Evolutionary conservation across 192 early-diverging fungal genomes (phyloP), one percentile per base, ranked within the genome.

Genomic region (Kappamyces sp.): DNA sequence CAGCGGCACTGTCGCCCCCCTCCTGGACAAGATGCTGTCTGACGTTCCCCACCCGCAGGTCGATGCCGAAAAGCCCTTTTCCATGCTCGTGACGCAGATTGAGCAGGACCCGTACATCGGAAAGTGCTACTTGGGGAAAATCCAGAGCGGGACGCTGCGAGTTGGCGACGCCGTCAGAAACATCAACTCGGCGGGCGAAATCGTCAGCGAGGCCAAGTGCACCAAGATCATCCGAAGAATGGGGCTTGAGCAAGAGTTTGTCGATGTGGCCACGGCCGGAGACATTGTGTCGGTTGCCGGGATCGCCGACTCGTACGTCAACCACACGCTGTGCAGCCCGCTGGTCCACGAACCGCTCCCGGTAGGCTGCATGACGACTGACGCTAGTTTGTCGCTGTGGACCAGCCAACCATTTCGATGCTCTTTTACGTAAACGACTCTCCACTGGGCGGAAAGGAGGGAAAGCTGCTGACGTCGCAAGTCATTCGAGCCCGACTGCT

Each of bases 341-440:
- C 69, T 69, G 36, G 76, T 84, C 11, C 63, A 57, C 1, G 68
- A 85, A 43, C 80, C 87, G 39, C 71, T 91, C 14, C 84, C 82
- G 33, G 62, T 67, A 1, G 14, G 54, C 9, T 54, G 32, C 11
- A 12, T 61, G 31, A 8, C n/a, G 5, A 15, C 4, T 47, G 45
- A 3, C 40, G 37, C 34, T 33, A 64, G 65, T 88, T 78, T 59
- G 79, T 86, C 47, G 79, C 86, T n/a, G 77, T 91, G 45, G 89
- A 91, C 59, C 84, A 84, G 36, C 89, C 89, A 2, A 91, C 89
- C 5, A 88, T 91, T 57, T 85, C 87, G 49, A 89, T 91, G 83
- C 77, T 78, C 34, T 89, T 91, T 60, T 83, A 82, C 32, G 88
- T 91, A 57, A 91, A 91, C 63, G 89, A 91, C 65, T 91, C 89